Conservation (phyloP, 1,284 basidiomycete genomes). For the Microstroma glucosiphilum region DNA sequence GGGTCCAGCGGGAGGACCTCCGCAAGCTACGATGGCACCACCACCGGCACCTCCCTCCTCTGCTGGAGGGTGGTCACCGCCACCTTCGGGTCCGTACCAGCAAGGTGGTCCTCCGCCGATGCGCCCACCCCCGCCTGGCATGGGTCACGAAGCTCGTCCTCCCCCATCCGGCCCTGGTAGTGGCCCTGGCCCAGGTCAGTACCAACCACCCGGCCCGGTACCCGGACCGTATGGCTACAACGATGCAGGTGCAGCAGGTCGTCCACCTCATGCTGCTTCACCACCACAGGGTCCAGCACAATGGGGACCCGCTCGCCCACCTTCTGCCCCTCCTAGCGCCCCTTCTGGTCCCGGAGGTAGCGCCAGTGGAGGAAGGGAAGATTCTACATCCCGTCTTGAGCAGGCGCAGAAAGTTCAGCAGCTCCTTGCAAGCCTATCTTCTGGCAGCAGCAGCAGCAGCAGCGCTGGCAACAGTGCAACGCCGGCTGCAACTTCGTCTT, state of each 20-base stretch:
- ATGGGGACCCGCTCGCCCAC: too few relatives aligned
- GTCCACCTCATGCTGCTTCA: too few relatives aligned
- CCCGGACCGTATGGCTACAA: too few relatives aligned
- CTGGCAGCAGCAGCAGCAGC: not conserved
- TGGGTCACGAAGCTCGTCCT: slow-evolving; percentile 14
- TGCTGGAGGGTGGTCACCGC: not conserved
- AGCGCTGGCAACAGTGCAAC: too few relatives aligned
- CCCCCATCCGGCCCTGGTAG: too few relatives aligned
- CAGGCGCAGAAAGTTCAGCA: slow-evolving; percentile 51
- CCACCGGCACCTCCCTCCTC: slow-evolving; percentile 23
- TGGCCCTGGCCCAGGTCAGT: too few relatives aligned
- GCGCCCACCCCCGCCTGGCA: slow-evolving; percentile 17
- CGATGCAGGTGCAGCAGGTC: too few relatives aligned
- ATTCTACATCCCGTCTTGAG: slow-evolving; percentile 30
- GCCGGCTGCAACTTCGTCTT: too few relatives aligned
- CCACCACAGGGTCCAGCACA: too few relatives aligned
- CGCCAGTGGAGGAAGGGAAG: slow-evolving; percentile 7
- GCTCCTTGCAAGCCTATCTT: slow-evolving; percentile 36
- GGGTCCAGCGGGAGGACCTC: slow-evolving; percentile 17
- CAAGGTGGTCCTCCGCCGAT: not conserved
- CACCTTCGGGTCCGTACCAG: too few relatives aligned
- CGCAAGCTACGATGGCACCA: not conserved
- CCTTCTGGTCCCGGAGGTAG: slow-evolving; percentile 7
- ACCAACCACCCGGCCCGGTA: too few relatives aligned
- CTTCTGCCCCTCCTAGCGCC: slow-evolving; percentile 17